phyloP scores from a whole-genome alignment of 176 grass and related monocot species.

The Melocanna baccifera region DNA sequence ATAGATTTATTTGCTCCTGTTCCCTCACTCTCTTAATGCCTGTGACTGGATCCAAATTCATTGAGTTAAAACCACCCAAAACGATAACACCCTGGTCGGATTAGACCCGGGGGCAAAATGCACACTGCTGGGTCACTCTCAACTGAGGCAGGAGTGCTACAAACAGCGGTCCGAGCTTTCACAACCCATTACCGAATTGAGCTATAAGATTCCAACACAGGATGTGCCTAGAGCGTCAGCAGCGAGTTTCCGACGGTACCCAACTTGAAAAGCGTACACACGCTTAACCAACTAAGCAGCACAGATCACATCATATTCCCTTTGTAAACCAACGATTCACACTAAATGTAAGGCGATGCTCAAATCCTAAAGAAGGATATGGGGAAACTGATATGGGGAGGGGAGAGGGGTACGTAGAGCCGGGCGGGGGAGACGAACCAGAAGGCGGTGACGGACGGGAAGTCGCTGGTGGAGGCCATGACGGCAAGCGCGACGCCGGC shows the following conservation, averaged over 20 bases:
- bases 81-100: neutral
- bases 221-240: neutral
- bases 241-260: neutral
- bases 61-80: neutral
- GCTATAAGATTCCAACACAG: slow-evolving; percentile 13
- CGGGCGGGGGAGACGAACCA: slow-evolving; percentile 31
- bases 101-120: neutral
- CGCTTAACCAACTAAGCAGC: slow-evolving; percentile 1
- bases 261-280: neutral
- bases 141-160: neutral
- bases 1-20: neutral
- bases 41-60: neutral
- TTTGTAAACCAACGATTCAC: slow-evolving; percentile 12
- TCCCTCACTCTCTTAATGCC: neutral
- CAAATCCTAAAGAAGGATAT: neutral
- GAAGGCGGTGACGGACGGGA: slow-evolving; percentile 76
- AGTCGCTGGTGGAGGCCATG: slow-evolving; percentile 85
- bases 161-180: neutral
- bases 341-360: neutral
- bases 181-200: neutral
- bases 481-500: slow-evolving; percentile 57
- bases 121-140: neutral
- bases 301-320: neutral
- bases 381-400: neutral
- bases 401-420: neutral